Evolutionary conservation across 306 rosid species (phyloP).

Genomic region (Pyrus bretschneideri): DNA sequence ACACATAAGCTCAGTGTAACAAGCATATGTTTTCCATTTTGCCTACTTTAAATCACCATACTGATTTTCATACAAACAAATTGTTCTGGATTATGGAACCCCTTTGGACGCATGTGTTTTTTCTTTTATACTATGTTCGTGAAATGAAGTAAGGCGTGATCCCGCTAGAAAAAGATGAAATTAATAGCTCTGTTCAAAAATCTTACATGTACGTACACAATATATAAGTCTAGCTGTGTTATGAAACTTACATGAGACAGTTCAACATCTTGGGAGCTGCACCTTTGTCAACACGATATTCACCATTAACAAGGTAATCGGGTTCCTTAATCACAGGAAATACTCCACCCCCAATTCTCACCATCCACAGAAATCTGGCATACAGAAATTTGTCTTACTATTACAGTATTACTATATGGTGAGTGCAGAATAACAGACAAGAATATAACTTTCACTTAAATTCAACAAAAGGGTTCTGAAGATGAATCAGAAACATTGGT

Average conservation of each 20-base stretch:
- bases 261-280: constrained; percentile 99
- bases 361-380: constrained; percentile 96
- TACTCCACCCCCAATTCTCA: constrained; percentile 98
- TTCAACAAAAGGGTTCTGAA: neutral
- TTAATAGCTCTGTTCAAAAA: neutral
- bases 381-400: constrained; percentile 11
- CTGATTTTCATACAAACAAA: neutral
- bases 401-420: neutral
- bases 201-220: neutral
- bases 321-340: constrained; percentile 98
- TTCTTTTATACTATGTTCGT: neutral
- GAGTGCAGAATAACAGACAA: neutral
- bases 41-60: neutral
- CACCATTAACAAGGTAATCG: constrained; percentile 95
- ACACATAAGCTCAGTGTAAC: neutral
- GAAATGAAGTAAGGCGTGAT: neutral
- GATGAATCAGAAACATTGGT: neutral
- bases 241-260: constrained; percentile 88
- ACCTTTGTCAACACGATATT: constrained; percentile 97
- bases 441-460: neutral
- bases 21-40: neutral
- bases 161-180: neutral
- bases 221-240: neutral
- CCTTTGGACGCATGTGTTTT: neutral
- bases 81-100: neutral